Evolutionary conservation across 2,329 filamentous ascomycete species (phyloP).

Genomic region (Coleophoma crateriformis): DNA sequence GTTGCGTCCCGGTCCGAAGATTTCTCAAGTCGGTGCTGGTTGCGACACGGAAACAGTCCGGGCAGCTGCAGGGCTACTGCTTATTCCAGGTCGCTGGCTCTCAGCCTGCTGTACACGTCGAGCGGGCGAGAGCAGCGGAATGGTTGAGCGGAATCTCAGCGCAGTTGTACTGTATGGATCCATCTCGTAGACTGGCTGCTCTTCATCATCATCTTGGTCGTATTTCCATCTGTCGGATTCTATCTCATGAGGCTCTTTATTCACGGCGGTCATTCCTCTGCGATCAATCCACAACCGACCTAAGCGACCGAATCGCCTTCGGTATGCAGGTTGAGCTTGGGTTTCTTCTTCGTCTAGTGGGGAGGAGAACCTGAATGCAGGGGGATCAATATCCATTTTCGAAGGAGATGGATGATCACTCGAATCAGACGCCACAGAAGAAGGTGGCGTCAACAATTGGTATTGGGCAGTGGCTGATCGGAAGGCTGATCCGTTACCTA

Average conservation of each 20-base stretch:
- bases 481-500: slow-evolving; percentile 57
- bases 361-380: slow-evolving; percentile 16
- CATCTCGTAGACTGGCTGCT: slow-evolving; percentile 66
- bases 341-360: slow-evolving; percentile 24
- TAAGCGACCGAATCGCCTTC: slow-evolving; percentile 77
- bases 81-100: slow-evolving; percentile 11
- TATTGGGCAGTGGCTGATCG: slow-evolving; percentile 63
- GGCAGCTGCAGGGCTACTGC: slow-evolving; percentile 14
- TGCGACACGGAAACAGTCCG: slow-evolving; percentile 12
- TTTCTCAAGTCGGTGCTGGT: slow-evolving; percentile 8
- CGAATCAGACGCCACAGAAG: slow-evolving; percentile 31
- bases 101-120: slow-evolving; percentile 16
- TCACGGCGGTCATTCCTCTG: slow-evolving; percentile 56
- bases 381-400: slow-evolving; percentile 19
- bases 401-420: slow-evolving; percentile 26
- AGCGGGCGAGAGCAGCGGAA: slow-evolving; percentile 20
- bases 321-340: slow-evolving; percentile 56
- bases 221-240: slow-evolving; percentile 75
- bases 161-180: slow-evolving; percentile 63
- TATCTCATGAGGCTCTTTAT: slow-evolving; percentile 38
- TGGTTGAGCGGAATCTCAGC: slow-evolving; percentile 51
- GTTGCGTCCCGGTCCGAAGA: too few relatives aligned
- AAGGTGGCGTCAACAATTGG: slow-evolving; percentile 63
- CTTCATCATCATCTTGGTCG: slow-evolving; percentile 78
- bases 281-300: slow-evolving; percentile 87